phyloP scores from a whole-genome alignment of 495 filamentous ascomycete genomes.

The Talaromyces trachyspermus region DNA sequence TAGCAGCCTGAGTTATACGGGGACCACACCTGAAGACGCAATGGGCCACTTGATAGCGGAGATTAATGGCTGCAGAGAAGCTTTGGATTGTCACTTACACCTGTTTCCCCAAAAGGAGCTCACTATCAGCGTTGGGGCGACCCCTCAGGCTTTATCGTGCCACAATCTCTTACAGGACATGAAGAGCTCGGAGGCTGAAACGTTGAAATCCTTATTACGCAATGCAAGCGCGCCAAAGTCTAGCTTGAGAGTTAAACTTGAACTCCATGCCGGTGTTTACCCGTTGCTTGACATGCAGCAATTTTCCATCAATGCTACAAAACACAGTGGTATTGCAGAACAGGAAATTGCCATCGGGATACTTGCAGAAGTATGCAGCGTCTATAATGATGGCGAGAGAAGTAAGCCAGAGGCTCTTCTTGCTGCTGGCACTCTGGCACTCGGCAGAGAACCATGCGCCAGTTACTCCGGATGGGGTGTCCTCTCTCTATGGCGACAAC shows the following conservation, averaged over 20 bases:
- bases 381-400: conserved; percentile 52
- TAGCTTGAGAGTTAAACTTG: conserved; percentile 38
- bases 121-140: conserved; percentile 70
- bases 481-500: conserved; percentile 51
- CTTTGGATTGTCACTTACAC: conserved; percentile 29
- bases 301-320: conserved; percentile 58
- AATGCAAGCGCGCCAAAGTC: conserved; percentile 10
- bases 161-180: conserved; percentile 30
- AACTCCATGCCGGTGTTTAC: conserved; percentile 68
- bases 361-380: conserved; percentile 61
- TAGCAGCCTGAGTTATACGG: conserved; percentile 64
- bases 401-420: conserved; percentile 57
- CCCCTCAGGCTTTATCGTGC: conserved; percentile 62
- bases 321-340: conserved; percentile 28
- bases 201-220: conserved; percentile 16
- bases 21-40: conserved; percentile 42
- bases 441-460: conserved; percentile 70
- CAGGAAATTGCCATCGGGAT: conserved; percentile 60
- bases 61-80: conserved; percentile 49
- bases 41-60: conserved; percentile 52
- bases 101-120: conserved; percentile 31
- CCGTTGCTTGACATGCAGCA: conserved; percentile 78
- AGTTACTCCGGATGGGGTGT: conserved; percentile 68
- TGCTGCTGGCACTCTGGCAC: conserved; percentile 59
- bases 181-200: conserved; percentile 11